These are phyloP conservation scores for Penicillium sp. DNA, from an alignment of 2,329 filamentous ascomycete genomes.

Conservation along the genomic window DNA sequence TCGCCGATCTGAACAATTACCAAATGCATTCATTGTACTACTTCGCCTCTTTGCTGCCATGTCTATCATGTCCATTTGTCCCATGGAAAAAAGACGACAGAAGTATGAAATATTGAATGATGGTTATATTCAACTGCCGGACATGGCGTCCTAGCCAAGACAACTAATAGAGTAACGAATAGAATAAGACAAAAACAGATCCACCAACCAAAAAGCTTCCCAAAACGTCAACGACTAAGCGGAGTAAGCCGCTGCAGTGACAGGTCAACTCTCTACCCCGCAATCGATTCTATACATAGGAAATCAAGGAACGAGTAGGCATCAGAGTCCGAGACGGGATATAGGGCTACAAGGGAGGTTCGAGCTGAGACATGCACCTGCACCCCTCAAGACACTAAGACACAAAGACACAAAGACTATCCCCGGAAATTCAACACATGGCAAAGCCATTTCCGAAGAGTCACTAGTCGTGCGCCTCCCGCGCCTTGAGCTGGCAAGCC, in stretches of 20 bases:
- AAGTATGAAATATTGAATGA: background rate
- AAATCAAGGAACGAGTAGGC: background rate
- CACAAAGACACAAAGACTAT: background rate
- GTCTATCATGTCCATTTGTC: background rate
- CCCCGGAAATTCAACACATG: background rate
- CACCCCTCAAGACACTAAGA: background rate
- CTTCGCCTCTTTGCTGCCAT: background rate
- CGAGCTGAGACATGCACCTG: slow-evolving; percentile 23
- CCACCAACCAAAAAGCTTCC: background rate
- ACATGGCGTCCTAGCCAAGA: background rate
- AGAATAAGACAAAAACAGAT: too few species aligned
- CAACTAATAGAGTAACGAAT: background rate
- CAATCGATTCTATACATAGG: slow-evolving; percentile 13
- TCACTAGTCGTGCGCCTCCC: slow-evolving; percentile 1
- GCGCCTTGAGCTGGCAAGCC: slow-evolving; percentile 14
- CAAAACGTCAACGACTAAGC: slow-evolving; percentile 5
- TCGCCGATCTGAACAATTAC: background rate
- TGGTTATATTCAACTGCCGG: background rate
- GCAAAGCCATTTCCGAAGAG: background rate
- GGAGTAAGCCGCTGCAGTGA: slow-evolving; percentile 14
- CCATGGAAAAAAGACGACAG: background rate
- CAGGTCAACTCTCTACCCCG: slow-evolving; percentile 10
- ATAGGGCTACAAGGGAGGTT: slow-evolving; percentile 8
- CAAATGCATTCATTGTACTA: background rate
- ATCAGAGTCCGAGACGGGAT: slow-evolving; percentile 11